Conservation (phyloP, 306 rosid species). For the Prunus campanulata region DNA sequence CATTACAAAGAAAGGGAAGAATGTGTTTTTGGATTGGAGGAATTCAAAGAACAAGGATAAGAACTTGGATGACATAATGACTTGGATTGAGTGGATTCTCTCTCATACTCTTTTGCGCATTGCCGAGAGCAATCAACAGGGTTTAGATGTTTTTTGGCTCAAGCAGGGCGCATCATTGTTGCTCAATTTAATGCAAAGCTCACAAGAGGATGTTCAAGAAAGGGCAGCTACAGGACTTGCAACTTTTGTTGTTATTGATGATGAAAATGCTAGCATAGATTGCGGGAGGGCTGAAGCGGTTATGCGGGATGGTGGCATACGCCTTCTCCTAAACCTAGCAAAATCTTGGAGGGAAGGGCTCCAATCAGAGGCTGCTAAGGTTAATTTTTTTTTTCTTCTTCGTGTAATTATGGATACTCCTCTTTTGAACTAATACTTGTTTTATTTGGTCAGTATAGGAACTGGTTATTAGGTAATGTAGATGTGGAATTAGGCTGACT, state of each 20-base stretch:
- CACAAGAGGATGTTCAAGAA: slow-evolving; percentile 97
- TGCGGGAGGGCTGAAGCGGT: slow-evolving; percentile 95
- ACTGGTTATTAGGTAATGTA: slow-evolving; percentile 14
- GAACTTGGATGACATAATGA: slow-evolving; percentile 73
- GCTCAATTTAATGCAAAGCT: slow-evolving; percentile 97
- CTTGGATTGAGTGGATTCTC: slow-evolving; percentile 98
- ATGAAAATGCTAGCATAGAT: slow-evolving; percentile 94
- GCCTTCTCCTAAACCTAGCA: slow-evolving; percentile 85
- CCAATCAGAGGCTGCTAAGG: slow-evolving; percentile 99
- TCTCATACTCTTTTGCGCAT: slow-evolving; percentile 94
- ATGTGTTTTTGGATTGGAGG: slow-evolving; percentile 90
- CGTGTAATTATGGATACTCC: not conserved
- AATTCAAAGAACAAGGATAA: slow-evolving; percentile 54
- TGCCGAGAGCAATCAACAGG: slow-evolving; percentile 95
- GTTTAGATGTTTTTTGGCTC: slow-evolving; percentile 88
- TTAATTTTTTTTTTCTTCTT: slow-evolving; percentile 25
- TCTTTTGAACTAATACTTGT: not conserved
- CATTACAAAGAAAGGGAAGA: slow-evolving; percentile 57
- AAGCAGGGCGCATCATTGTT: slow-evolving; percentile 87
- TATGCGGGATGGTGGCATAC: slow-evolving; percentile 94
- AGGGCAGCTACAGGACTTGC: slow-evolving; percentile 99
- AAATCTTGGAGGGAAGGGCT: slow-evolving; percentile 99
- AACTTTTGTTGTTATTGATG: slow-evolving; percentile 97
- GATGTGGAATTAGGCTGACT: slow-evolving; percentile 13
- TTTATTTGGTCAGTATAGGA: not conserved